Conservation (phyloP, 805 yeast species). For the Komagataella kurtzmanii region DNA sequence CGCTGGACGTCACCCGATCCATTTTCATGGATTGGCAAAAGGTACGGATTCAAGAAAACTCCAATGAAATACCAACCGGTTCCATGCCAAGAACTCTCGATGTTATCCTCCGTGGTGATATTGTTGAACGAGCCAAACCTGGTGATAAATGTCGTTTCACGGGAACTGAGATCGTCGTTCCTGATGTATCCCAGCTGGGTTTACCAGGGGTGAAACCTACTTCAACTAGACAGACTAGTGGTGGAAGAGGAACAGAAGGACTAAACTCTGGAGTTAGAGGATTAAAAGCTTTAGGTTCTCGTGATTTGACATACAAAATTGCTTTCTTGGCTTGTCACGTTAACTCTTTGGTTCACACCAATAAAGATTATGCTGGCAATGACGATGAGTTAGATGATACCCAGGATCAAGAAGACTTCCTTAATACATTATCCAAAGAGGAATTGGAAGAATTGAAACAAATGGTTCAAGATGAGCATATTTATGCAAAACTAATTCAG, state of each 20-base stretch:
- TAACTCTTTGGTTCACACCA: constrained; percentile 35
- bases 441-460: constrained; percentile 77
- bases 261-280: constrained; percentile 82
- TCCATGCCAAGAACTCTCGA: constrained; percentile 97
- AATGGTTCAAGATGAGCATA: constrained; percentile 83
- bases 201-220: constrained; percentile 90
- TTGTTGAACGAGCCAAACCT: constrained; percentile 93
- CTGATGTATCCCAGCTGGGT: constrained; percentile 88
- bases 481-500: constrained; percentile 71
- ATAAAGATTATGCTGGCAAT: constrained; percentile 11
- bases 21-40: constrained; percentile 95
- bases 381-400: constrained; percentile 29
- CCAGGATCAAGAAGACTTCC: constrained; percentile 68
- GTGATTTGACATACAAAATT: constrained; percentile 84
- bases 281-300: constrained; percentile 77
- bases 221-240: constrained; percentile 45
- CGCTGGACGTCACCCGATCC: constrained; percentile 70
- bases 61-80: constrained; percentile 95
- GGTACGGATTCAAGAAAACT: constrained; percentile 88
- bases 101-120: constrained; percentile 83
- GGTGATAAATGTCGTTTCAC: constrained; percentile 92
- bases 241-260: constrained; percentile 45
- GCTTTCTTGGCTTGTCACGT: constrained; percentile 92
- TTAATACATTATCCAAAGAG: constrained; percentile 63
- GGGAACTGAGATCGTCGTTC: constrained; percentile 89